Evolutionary conservation across 768 basidiomycete species (phyloP), one percentile per base, ranked within the genome.

Genomic region (Leccinellum albellum): DNA sequence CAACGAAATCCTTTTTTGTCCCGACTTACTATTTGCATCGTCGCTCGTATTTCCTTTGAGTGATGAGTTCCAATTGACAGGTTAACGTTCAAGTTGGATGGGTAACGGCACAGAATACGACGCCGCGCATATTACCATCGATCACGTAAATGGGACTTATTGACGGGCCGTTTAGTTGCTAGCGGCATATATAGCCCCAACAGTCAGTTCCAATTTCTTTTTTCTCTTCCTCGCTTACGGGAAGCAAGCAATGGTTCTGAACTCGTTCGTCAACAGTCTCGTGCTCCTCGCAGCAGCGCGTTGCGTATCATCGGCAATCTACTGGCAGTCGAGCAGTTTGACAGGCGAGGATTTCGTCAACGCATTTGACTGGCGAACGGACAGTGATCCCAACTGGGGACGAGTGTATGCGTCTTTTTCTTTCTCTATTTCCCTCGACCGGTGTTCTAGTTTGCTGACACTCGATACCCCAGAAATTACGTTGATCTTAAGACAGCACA

Each of bases 281-380:
- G 1, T 51, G 32, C 37, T 67, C 46, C 57, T 66, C 28, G 50
- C 46, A 5, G 35, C 15, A 6, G 42, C 49, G 6, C 58, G 15
- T 7, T 29, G 15, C 2, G 65, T 24, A 6, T 67, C 71, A 13
- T 77, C 74, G 8, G 80, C 76, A 12, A 77, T 75, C 0, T 87
- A 87, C 67, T 56, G 61, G 12, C 72, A 74, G 31, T 70, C 75
- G 20, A 80, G 81, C 58, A 79, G 73, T 55, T 69, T 77, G 61
- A 66, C 73, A 15, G 86, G 86, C n/a, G 61, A 68, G 33, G 71
- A 64, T 10, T 87, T 88, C 65, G 67, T 81, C 56, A 61, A 71
- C 12, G 70, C 75, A 0, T 70, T 74, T 51, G 45, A 44, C 24
- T 70, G 65, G 59, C 24, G 56, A 32, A 66, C 70, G 3, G 61